Percentiles rank a stretch among this genome's conserved stretches.
These are phyloP conservation scores for Wilcoxina mikolae DNA, from an alignment of 495 filamentous ascomycete species.

Conservation along the genomic window DNA sequence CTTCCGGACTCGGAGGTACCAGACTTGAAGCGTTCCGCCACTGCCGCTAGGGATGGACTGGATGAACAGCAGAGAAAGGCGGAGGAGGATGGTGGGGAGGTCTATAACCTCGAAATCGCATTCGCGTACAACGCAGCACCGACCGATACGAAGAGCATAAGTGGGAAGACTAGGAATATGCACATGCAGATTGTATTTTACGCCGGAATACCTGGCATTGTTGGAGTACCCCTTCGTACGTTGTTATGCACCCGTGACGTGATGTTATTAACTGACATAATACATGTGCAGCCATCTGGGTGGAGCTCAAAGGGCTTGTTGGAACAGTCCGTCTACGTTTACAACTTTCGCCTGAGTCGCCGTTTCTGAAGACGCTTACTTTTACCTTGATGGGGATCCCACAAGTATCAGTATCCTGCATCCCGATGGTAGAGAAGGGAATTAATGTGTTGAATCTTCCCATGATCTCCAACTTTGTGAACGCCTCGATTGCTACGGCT, in stretches of 20 bases:
- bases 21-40: constrained; percentile 49
- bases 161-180: constrained; percentile 80
- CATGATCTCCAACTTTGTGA: constrained; percentile 89
- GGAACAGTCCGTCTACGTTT: constrained; percentile 72
- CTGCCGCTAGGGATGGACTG: constrained; percentile 32
- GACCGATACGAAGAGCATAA: constrained; percentile 43
- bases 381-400: constrained; percentile 88
- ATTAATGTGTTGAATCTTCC: constrained; percentile 88
- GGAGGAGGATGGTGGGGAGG: constrained; percentile 80
- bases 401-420: constrained; percentile 77
- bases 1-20: constrained; percentile 68
- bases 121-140: constrained; percentile 87
- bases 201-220: constrained; percentile 65
- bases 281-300: constrained; percentile 32
- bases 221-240: constrained; percentile 78
- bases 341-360: constrained; percentile 73
- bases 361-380: constrained; percentile 79
- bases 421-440: constrained; percentile 75
- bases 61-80: constrained; percentile 80
- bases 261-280: neutral
- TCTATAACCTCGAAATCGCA: constrained; percentile 86
- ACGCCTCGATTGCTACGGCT: constrained; percentile 81
- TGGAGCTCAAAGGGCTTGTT: constrained; percentile 71
- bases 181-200: constrained; percentile 91
- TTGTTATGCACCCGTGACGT: constrained; percentile 23